phyloP scores from a whole-genome alignment of 139 green algal genomes.

The Coelastrella sp. region DNA sequence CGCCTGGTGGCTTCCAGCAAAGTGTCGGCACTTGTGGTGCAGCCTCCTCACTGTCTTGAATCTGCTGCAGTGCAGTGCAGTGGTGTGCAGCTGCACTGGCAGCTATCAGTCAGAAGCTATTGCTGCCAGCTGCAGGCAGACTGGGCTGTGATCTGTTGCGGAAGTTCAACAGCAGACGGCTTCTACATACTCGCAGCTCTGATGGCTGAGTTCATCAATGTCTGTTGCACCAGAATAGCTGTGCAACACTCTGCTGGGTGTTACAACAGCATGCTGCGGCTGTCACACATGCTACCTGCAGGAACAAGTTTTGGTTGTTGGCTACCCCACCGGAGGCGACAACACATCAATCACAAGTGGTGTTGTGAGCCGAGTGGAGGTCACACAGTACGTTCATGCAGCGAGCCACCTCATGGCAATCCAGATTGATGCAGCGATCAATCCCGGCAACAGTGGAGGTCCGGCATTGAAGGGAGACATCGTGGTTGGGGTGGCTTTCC shows the following conservation, averaged over 20 bases:
- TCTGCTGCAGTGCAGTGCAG: no score
- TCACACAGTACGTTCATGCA: slow-evolving; percentile 72
- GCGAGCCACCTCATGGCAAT: slow-evolving; percentile 72
- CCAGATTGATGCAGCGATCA: slow-evolving; percentile 79
- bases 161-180: no score
- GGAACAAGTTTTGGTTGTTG: slow-evolving; percentile 38
- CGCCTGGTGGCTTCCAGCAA: no score
- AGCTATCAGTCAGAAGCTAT: no score
- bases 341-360: slow-evolving; percentile 70
- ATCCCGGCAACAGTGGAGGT: slow-evolving; percentile 65
- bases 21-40: no score
- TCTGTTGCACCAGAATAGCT: not conserved
- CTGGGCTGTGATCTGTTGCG: no score
- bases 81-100: no score
- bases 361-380: slow-evolving; percentile 62
- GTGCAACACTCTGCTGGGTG: not conserved
- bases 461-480: slow-evolving; percentile 63
- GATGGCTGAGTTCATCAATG: no score
- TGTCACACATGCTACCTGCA: not conserved
- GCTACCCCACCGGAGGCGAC: slow-evolving; percentile 73
- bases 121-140: no score
- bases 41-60: no score
- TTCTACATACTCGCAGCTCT: no score
- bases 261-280: not conserved
- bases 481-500: slow-evolving; percentile 77